phyloP scores from a whole-genome alignment of 257 asterid species.

The Nicotiana tomentosiformis region DNA sequence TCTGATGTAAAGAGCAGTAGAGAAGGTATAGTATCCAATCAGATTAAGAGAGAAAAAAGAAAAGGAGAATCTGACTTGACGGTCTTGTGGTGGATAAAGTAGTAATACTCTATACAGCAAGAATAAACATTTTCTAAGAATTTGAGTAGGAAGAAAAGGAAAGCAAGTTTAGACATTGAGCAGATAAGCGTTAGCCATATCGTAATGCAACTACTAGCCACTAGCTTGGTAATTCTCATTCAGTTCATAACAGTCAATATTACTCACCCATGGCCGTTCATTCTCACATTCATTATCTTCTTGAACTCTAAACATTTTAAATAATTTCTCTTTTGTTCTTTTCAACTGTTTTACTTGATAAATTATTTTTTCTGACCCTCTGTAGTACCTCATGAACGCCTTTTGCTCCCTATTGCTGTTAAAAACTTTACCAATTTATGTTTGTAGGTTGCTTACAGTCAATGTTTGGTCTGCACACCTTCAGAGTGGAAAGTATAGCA shows the following conservation, averaged over 20 bases:
- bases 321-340: background rate
- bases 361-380: background rate
- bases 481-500: conserved; percentile 63
- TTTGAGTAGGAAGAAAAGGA: background rate
- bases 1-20: background rate
- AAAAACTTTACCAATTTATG: background rate
- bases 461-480: conserved; percentile 50
- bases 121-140: background rate
- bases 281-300: background rate
- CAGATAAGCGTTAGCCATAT: background rate
- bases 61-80: background rate
- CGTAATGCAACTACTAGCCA: background rate
- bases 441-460: conserved; percentile 63
- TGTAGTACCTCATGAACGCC: background rate
- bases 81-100: background rate
- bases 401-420: background rate
- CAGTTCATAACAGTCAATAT: background rate
- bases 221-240: background rate
- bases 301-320: background rate
- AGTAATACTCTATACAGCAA: background rate
- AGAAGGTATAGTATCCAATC: background rate
- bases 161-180: background rate
- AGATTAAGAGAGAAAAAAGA: too few relatives aligned
- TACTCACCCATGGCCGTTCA: background rate
- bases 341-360: background rate